phyloP scores from a whole-genome alignment of 2,329 filamentous ascomycete species.

The Aspergillus unguis region DNA sequence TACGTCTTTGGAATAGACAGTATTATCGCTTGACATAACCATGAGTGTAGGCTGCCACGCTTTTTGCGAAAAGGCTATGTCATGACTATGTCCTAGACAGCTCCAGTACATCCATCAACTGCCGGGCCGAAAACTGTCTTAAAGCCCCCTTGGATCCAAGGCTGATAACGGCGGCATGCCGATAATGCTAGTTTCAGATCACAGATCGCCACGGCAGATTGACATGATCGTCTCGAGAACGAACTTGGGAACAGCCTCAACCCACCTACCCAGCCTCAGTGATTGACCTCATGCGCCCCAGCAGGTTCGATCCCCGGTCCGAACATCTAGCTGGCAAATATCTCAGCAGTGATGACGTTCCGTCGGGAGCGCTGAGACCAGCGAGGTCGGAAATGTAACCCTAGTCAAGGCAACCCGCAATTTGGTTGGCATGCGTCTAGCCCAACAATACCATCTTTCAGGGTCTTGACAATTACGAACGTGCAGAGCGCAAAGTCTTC shows the following conservation, averaged over 20 bases:
- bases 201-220: too few relatives aligned
- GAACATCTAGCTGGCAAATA: not conserved
- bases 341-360: conserved; percentile 3
- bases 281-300: too few relatives aligned
- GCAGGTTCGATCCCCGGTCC: too few relatives aligned
- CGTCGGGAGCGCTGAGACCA: not conserved
- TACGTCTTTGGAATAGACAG: not conserved
- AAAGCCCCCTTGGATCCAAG: too few relatives aligned
- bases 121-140: too few relatives aligned
- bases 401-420: not conserved
- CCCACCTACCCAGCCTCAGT: too few relatives aligned
- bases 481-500: not conserved
- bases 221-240: too few relatives aligned
- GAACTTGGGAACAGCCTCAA: too few relatives aligned
- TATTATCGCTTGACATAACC: not conserved
- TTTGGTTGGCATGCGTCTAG: not conserved
- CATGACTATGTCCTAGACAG: not conserved
- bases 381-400: conserved; percentile 2
- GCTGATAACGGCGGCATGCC: too few relatives aligned
- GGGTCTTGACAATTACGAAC: not conserved
- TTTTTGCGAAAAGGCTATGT: not conserved
- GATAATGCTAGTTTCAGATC: too few relatives aligned
- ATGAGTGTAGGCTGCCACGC: not conserved
- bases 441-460: not conserved
- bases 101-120: not conserved